Conservation (phyloP, 225 moss, liverwort and hornwort species). For the Thuidium tamariscinum region DNA sequence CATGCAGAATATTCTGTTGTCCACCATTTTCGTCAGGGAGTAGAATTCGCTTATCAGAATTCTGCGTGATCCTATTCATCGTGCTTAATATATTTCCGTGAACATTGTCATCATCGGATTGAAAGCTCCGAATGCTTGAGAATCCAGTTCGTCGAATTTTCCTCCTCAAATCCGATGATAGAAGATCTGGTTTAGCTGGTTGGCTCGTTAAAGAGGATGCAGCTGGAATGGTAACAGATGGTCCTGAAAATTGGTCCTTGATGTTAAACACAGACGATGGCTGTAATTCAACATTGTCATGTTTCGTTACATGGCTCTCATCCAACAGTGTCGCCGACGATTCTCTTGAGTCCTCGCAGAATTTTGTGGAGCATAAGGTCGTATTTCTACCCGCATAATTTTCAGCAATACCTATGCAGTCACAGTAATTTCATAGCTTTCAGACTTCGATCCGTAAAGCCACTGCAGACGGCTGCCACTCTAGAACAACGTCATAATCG, state of each 20-base stretch:
- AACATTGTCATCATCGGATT: not conserved
- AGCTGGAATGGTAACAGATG: not conserved
- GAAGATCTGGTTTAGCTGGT: slow-evolving; percentile 13
- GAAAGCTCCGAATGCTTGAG: slow-evolving; percentile 12
- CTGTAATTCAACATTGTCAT: not conserved
- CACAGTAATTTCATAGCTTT: not conserved
- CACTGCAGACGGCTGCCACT: not conserved
- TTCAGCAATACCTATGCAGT: not conserved
- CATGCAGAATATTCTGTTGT: not conserved
- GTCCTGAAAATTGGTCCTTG: not conserved
- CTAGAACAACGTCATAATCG: not conserved
- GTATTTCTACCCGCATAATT: not conserved
- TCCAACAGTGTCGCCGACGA: not conserved
- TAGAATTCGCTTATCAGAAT: not conserved
- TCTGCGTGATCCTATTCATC: not conserved
- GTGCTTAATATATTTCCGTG: not conserved
- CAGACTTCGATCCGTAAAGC: not conserved
- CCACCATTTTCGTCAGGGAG: not conserved
- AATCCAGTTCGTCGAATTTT: slow-evolving; percentile 34
- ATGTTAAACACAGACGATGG: not conserved
- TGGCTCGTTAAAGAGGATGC: slow-evolving; percentile 7
- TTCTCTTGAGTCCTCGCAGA: not conserved
- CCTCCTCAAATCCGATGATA: slow-evolving; percentile 20
- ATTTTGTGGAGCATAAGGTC: not conserved
- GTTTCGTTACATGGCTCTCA: not conserved